Percentiles rank a stretch among this genome's conserved stretches.
Conservation (phyloP, 305 asterid genomes). For the Coffea humblotiana region DNA sequence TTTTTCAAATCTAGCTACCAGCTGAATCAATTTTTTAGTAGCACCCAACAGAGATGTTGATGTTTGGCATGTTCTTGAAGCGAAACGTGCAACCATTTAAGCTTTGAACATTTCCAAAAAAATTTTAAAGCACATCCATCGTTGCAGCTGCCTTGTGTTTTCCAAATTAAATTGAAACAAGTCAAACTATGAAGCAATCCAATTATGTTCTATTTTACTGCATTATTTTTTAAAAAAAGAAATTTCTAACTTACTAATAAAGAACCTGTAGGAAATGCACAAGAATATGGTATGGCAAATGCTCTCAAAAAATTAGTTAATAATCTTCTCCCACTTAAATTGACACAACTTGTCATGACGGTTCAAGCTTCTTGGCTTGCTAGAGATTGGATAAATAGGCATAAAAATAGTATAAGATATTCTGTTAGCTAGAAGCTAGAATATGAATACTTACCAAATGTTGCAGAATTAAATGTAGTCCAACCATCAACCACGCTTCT, state of each 20-base stretch:
- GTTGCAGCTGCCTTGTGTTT: background rate
- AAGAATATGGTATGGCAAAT: background rate
- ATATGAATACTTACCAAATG: constrained; percentile 27
- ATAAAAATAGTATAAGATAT: background rate
- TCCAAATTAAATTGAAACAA: background rate
- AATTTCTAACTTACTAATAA: background rate
- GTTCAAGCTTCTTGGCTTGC: background rate
- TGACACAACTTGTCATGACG: background rate
- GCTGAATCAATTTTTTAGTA: background rate
- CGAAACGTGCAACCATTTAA: background rate
- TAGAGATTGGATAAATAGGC: background rate
- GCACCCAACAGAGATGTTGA: background rate
- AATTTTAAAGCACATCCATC: background rate
- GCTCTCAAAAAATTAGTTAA: background rate
- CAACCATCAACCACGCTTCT: constrained; percentile 35
- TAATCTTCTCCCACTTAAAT: background rate
- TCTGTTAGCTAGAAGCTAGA: background rate
- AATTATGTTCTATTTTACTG: background rate
- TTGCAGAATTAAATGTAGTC: constrained; percentile 34
- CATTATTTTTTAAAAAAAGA: background rate
- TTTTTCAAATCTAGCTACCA: background rate
- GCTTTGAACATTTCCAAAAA: background rate
- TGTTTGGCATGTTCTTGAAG: background rate
- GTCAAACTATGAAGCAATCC: background rate
- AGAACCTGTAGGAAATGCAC: too few species aligned